Conservation (phyloP, 441 rosid species). For the Gossypium lobatum region DNA sequence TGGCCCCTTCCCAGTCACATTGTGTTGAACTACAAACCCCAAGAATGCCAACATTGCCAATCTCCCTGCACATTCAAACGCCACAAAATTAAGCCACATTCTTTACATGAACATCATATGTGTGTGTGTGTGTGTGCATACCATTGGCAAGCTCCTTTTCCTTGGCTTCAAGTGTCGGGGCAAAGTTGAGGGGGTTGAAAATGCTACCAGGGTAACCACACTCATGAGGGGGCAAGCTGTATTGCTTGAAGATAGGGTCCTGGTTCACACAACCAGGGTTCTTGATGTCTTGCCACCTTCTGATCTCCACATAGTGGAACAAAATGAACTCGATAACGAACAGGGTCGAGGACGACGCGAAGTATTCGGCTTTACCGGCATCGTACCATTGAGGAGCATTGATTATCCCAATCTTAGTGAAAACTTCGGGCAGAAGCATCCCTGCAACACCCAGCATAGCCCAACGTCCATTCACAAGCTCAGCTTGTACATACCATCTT, state of each 20-base stretch:
- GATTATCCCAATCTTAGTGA: conserved; percentile 78
- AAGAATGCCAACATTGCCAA: conserved; percentile 95
- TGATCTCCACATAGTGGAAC: conserved; percentile 95
- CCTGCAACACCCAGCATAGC: conserved; percentile 95
- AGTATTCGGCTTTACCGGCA: conserved; percentile 86
- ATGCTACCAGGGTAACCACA: conserved; percentile 84
- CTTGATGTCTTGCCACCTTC: conserved; percentile 98
- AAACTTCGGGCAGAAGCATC: conserved; percentile 86
- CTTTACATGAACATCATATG: not conserved
- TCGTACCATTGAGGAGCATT: conserved; percentile 84
- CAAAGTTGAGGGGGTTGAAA: conserved; percentile 91
- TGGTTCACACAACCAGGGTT: conserved; percentile 96
- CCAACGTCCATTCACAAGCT: conserved; percentile 90
- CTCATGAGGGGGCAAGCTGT: conserved; percentile 84
- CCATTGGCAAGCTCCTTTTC: conserved; percentile 96
- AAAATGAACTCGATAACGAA: conserved; percentile 91
- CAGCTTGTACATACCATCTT: conserved; percentile 86
- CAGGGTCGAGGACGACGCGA: conserved; percentile 84
- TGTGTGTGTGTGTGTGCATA: conserved; percentile 11
- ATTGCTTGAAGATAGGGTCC: conserved; percentile 96
- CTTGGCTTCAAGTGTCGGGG: conserved; percentile 79
- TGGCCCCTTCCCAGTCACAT: conserved; percentile 92
- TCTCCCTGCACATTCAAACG: conserved; percentile 54
- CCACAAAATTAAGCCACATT: not conserved
- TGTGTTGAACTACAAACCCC: conserved; percentile 82